These are phyloP conservation scores for Trichosporon sp. DNA, from an alignment of 1,284 basidiomycete genomes.

Conservation along the genomic window DNA sequence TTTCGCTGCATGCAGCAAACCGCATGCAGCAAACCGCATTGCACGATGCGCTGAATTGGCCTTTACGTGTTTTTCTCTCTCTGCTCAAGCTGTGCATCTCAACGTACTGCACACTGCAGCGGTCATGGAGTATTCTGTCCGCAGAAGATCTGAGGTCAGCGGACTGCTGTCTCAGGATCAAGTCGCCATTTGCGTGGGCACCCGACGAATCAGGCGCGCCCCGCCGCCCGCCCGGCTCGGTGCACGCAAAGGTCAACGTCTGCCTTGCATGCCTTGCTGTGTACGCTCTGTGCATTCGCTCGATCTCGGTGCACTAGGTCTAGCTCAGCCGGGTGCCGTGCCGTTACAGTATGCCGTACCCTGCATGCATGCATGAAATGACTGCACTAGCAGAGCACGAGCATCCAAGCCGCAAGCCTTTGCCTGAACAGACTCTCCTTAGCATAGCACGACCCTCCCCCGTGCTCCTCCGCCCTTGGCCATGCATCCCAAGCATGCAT, in stretches of 20 bases:
- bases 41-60: not conserved
- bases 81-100: not conserved
- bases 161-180: not conserved
- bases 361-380: not conserved
- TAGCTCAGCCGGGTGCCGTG: constrained; percentile 1
- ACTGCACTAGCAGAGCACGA: not conserved
- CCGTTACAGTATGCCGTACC: not conserved
- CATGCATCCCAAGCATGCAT: not conserved
- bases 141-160: not conserved
- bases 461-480: not conserved
- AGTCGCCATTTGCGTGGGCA: constrained; percentile 6
- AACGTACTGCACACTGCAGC: not conserved
- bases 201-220: not conserved
- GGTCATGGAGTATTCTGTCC: not conserved
- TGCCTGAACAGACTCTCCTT: not conserved
- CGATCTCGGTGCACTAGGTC: not conserved
- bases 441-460: constrained; percentile 9
- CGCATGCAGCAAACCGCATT: not conserved
- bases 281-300: not conserved
- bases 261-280: not conserved
- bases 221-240: not conserved
- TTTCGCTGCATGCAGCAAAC: not conserved
- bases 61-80: not conserved
- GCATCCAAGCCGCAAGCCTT: not conserved
- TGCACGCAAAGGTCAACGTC: constrained; percentile 5